phyloP scores from a whole-genome alignment of 495 filamentous ascomycete species.

The Evernia prunastri region DNA sequence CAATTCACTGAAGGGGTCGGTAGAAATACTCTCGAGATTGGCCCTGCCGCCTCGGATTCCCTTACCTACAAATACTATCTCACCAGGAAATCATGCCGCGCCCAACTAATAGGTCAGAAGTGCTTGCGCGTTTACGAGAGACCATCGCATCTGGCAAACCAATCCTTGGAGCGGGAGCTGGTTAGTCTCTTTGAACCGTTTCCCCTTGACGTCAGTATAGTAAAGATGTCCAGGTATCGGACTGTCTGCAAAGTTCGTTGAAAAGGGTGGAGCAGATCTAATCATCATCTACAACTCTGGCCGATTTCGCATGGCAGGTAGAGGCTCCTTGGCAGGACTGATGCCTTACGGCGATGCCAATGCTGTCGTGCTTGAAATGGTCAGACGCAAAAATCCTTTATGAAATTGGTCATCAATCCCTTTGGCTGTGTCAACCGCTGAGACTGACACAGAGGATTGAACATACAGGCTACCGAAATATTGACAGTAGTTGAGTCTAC shows the following conservation, averaged over 20 bases:
- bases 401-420: no score
- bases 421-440: background rate
- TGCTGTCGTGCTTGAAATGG: conserved; percentile 62
- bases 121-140: background rate
- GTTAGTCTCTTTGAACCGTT: background rate
- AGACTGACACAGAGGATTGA: no score
- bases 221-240: conserved; percentile 46
- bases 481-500: conserved; percentile 28
- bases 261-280: conserved; percentile 59
- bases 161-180: background rate
- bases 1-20: no score
- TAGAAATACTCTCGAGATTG: no score
- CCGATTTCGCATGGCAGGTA: conserved; percentile 66
- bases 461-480: background rate
- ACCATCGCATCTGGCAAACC: background rate
- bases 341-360: conserved; percentile 71
- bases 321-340: conserved; percentile 61
- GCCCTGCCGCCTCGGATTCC: no score
- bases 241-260: conserved; percentile 62
- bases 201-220: conserved; percentile 25
- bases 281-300: conserved; percentile 70
- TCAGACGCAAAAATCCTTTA: conserved; percentile 26
- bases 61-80: background rate
- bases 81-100: background rate
- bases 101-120: background rate